These are phyloP conservation scores for Eimeria acervulina DNA, from an alignment of 169 alveolate genomes.

Conservation along the genomic window DNA sequence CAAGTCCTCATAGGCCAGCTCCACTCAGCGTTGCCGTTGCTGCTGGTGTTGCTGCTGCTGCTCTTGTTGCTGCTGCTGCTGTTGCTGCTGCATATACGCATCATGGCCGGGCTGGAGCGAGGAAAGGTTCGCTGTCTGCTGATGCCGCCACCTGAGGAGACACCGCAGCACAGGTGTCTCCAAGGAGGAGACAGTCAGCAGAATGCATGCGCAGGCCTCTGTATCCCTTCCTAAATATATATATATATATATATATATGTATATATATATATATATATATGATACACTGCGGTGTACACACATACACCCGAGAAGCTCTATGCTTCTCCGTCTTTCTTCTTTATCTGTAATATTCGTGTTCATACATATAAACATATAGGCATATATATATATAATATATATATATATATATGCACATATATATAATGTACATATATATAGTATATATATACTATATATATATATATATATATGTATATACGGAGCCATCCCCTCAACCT, in stretches of 20 bases:
- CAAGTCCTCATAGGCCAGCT: slow-evolving; percentile 15
- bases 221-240: neutral
- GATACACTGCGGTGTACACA: neutral
- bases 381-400: too few species aligned
- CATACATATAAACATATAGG: too few species aligned
- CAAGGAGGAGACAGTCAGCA: neutral
- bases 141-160: neutral
- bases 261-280: neutral
- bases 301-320: too few species aligned
- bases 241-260: neutral
- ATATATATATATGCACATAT: too few species aligned
- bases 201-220: neutral
- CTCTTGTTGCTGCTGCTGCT: slow-evolving; percentile 42
- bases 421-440: too few species aligned
- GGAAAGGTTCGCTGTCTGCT: neutral
- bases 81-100: slow-evolving; percentile 36
- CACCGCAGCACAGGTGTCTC: neutral
- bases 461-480: too few species aligned
- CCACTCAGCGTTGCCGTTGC: slow-evolving; percentile 37
- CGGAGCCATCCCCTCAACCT: too few species aligned
- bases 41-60: slow-evolving; percentile 22
- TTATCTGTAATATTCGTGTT: too few species aligned
- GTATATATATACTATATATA: too few species aligned
- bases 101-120: slow-evolving; percentile 41
- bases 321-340: too few species aligned